Conservation (phyloP, 2,329 filamentous ascomycete genomes). For the Phyllosticta capitalensis region DNA sequence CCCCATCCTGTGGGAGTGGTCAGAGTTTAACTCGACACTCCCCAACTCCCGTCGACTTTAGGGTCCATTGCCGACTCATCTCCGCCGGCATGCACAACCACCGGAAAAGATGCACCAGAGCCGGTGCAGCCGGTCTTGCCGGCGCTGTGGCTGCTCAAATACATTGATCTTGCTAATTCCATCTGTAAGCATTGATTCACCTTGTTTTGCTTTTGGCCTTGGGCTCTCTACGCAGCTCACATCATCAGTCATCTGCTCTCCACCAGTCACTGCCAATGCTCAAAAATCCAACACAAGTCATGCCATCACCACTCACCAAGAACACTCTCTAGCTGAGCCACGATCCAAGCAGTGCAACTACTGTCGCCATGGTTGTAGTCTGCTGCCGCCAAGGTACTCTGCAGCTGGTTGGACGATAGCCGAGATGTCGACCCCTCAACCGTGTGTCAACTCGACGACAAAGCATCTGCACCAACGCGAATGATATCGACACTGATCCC, state of each 20-base stretch:
- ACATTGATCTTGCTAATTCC: not conserved
- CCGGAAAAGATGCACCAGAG: not conserved
- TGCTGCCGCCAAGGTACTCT: not conserved
- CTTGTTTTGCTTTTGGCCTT: not conserved
- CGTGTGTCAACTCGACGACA: not conserved
- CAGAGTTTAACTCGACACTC: not conserved
- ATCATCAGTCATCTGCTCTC: not conserved
- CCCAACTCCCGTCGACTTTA: not conserved
- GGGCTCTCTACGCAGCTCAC: not conserved
- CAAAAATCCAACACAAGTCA: too few species aligned
- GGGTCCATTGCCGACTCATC: not conserved
- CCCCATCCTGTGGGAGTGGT: not conserved
- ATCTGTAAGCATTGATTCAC: not conserved
- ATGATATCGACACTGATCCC: not conserved
- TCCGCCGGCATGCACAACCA: not conserved
- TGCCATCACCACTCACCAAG: not conserved
- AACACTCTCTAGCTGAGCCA: not conserved
- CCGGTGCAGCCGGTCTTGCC: not conserved
- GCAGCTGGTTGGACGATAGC: not conserved
- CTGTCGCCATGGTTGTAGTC: not conserved
- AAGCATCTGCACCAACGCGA: not conserved
- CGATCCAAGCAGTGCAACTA: not conserved
- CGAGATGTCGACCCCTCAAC: not conserved
- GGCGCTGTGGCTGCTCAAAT: not conserved
- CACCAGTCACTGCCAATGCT: not conserved